Evolutionary conservation across 192 early-diverging fungal species (phyloP).

Genomic region (Chytriomyces sp.): DNA sequence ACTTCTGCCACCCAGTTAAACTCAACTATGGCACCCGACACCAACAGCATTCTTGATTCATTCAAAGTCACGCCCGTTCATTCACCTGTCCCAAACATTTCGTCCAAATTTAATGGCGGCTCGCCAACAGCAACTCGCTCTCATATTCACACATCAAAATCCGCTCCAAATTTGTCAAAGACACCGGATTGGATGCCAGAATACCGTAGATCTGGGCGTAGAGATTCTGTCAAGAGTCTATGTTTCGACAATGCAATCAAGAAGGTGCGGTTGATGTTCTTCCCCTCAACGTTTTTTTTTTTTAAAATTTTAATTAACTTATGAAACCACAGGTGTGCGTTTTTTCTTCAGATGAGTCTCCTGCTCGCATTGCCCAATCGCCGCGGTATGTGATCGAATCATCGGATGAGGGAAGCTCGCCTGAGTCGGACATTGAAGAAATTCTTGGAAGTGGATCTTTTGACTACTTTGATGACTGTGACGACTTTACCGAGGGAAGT

Average conservation of each 20-base stretch:
- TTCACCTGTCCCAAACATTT: no score
- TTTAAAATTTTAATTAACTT: neutral
- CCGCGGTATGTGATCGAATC: slow-evolving; percentile 13
- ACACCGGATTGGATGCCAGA: neutral
- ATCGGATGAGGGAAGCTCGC: slow-evolving; percentile 7
- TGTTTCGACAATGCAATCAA: slow-evolving; percentile 30
- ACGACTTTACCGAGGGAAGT: neutral
- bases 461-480: neutral
- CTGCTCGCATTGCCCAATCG: slow-evolving; percentile 22
- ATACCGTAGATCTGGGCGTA: slow-evolving; percentile 1
- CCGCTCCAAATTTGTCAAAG: slow-evolving; percentile 5
- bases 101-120: no score
- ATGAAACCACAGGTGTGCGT: slow-evolving; percentile 31
- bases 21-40: no score
- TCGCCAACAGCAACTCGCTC: no score
- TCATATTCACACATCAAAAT: slow-evolving; percentile 2
- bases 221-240: slow-evolving; percentile 29
- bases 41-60: no score
- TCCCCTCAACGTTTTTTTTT: neutral
- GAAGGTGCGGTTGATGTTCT: neutral
- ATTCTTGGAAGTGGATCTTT: neutral
- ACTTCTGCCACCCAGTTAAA: no score
- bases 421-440: slow-evolving; percentile 30
- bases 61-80: no score
- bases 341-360: slow-evolving; percentile 30